Conservation (phyloP, 352 stramenopile genomes). For the Globisporangium spiculum region DNA sequence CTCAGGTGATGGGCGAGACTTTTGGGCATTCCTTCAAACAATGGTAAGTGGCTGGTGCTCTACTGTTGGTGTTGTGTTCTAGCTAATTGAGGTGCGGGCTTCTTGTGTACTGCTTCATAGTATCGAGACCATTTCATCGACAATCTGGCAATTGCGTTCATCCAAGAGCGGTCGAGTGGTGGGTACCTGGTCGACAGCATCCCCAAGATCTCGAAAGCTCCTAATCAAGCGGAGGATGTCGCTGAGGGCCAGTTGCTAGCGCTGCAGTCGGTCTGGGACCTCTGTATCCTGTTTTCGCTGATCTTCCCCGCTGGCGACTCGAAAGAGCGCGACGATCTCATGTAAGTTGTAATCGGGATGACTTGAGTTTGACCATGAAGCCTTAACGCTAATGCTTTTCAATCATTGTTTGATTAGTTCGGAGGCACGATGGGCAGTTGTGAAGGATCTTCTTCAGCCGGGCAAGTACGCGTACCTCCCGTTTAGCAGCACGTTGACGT, state of each 20-base stretch:
- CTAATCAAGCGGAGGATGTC: constrained; percentile 9
- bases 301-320: constrained; percentile 1
- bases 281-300: constrained; percentile 18
- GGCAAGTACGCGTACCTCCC: constrained; percentile 38
- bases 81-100: neutral
- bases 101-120: constrained; percentile 6
- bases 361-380: neutral
- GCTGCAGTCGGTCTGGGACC: constrained; percentile 21
- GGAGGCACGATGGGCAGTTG: constrained; percentile 43
- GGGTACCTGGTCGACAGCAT: constrained; percentile 34
- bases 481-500: constrained; percentile 17
- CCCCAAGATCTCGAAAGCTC: constrained; percentile 16
- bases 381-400: neutral
- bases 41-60: constrained; percentile 20
- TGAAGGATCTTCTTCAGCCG: constrained; percentile 41
- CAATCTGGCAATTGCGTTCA: constrained; percentile 35
- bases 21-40: constrained; percentile 59
- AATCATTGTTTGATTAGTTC: constrained; percentile 8
- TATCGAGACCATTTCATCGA: constrained; percentile 31
- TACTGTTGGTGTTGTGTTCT: constrained; percentile 1
- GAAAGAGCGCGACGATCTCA: constrained; percentile 4
- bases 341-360: constrained; percentile 5
- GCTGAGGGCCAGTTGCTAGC: constrained; percentile 23
- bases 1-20: constrained; percentile 29
- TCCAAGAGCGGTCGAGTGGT: constrained; percentile 36